These are phyloP conservation scores for Botrytis sinoallii DNA, from an alignment of 2,329 filamentous ascomycete species.

Conservation along the genomic window DNA sequence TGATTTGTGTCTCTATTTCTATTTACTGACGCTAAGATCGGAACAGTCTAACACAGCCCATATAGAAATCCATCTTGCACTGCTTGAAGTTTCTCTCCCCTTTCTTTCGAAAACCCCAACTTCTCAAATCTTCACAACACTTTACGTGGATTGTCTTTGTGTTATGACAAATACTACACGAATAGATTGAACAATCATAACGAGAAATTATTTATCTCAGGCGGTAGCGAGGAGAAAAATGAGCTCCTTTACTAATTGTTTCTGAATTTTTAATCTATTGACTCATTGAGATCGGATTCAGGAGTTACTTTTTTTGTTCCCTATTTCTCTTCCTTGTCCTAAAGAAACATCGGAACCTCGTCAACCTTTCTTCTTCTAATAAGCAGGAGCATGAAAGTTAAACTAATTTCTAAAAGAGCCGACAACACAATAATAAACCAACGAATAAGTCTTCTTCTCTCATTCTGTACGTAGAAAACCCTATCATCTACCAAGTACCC, in stretches of 20 bases:
- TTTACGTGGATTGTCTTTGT: no score
- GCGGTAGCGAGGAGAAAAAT: no score
- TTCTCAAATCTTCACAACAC: no score
- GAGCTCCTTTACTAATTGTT: background rate
- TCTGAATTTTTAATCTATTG: background rate
- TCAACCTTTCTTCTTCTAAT: background rate
- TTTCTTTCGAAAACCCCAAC: no score
- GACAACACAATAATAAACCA: background rate
- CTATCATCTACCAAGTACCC: background rate
- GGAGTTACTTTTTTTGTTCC: background rate
- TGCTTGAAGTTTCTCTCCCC: no score
- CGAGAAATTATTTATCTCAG: no score
- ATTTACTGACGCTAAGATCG: background rate
- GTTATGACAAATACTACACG: no score
- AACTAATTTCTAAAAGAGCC: background rate
- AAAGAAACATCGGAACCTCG: background rate
- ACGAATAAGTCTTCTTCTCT: background rate
- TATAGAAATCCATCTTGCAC: background rate
- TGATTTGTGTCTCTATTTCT: background rate
- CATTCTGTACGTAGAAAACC: accelerated
- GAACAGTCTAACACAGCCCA: background rate
- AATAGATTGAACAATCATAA: no score
- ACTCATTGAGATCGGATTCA: no score
- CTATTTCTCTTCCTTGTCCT: no score
- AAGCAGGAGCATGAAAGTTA: background rate